Conservation (phyloP, 257 asterid genomes). For the Solanum bukasovii region DNA sequence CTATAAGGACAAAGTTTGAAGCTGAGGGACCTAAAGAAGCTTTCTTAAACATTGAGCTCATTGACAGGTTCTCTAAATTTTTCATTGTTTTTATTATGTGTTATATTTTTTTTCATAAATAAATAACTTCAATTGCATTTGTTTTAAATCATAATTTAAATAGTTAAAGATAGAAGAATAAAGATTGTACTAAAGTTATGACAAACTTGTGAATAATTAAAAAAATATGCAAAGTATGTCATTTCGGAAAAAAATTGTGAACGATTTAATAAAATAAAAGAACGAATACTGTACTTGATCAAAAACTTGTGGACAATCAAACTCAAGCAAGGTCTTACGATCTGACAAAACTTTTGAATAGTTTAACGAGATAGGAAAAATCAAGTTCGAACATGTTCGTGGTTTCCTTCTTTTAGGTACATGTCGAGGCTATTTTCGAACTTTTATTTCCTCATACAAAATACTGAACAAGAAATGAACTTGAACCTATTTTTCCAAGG, state of each 20-base stretch:
- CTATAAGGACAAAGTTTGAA: slow-evolving; percentile 43
- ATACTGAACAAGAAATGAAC: not conserved
- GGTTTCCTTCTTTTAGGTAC: not conserved
- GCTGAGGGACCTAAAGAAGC: slow-evolving; percentile 70
- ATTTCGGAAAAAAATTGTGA: not conserved
- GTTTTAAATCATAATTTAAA: no score
- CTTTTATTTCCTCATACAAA: not conserved
- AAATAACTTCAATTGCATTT: not conserved
- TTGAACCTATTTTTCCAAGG: not conserved
- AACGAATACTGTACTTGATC: not conserved
- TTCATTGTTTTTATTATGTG: not conserved
- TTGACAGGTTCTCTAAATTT: slow-evolving; percentile 43
- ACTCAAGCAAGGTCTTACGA: not conserved
- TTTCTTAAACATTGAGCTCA: slow-evolving; percentile 50
- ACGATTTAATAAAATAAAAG: no score
- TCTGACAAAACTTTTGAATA: not conserved
- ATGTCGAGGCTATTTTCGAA: not conserved
- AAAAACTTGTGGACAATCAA: not conserved
- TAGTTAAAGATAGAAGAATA: no score
- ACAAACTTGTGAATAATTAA: not conserved
- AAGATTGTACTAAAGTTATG: not conserved
- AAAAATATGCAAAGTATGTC: not conserved
- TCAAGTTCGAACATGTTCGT: not conserved
- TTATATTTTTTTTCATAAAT: not conserved
- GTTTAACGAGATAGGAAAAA: not conserved